A percentile compares a stretch with the other conserved stretches of the same genome.
Conservation (phyloP, 2,329 filamentous ascomycete genomes). For the Knufia fluminis region DNA sequence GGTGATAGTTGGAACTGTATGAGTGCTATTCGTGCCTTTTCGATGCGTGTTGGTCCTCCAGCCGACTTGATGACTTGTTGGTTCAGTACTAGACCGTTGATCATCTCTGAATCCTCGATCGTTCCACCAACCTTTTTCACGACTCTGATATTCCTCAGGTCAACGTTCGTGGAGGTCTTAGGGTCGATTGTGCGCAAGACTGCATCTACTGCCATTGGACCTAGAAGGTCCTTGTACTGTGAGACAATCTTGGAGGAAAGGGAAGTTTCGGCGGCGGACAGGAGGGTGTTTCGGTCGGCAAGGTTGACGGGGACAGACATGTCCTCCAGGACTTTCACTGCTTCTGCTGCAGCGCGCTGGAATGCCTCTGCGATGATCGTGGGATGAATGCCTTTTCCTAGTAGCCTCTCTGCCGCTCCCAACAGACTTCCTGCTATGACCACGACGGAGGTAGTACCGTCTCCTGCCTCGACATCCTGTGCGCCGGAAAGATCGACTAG, state of each 20-base stretch:
- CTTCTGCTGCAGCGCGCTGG: conserved; percentile 82
- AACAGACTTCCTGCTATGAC: conserved; percentile 94
- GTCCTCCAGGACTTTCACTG: conserved; percentile 80
- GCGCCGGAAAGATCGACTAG: conserved; percentile 93
- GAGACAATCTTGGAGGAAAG: conserved; percentile 98
- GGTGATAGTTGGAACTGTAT: conserved; percentile 99
- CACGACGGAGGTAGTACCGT: conserved; percentile 95
- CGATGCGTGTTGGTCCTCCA: conserved; percentile 81
- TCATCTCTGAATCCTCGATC: conserved; percentile 95
- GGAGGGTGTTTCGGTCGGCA: conserved; percentile 75
- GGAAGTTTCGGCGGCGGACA: conserved; percentile 94
- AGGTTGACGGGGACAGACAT: conserved; percentile 94
- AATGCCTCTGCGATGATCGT: conserved; percentile 97
- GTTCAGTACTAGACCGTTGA: conserved; percentile 86
- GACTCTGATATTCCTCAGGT: conserved; percentile 91
- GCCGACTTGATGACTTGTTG: conserved; percentile 91
- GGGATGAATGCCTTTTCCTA: conserved; percentile 90
- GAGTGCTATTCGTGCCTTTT: conserved; percentile 92
- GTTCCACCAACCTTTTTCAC: conserved; percentile 97
- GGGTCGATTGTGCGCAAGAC: conserved; percentile 93
- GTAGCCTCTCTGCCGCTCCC: conserved; percentile 81
- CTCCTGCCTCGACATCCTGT: conserved; percentile 96
- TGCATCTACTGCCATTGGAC: conserved; percentile 96
- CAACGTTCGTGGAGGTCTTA: conserved; percentile 91
- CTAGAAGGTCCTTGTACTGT: conserved; percentile 87